These are phyloP conservation scores for Globisporangium carolinianum DNA, from an alignment of 352 stramenopile genomes.

Conservation along the genomic window DNA sequence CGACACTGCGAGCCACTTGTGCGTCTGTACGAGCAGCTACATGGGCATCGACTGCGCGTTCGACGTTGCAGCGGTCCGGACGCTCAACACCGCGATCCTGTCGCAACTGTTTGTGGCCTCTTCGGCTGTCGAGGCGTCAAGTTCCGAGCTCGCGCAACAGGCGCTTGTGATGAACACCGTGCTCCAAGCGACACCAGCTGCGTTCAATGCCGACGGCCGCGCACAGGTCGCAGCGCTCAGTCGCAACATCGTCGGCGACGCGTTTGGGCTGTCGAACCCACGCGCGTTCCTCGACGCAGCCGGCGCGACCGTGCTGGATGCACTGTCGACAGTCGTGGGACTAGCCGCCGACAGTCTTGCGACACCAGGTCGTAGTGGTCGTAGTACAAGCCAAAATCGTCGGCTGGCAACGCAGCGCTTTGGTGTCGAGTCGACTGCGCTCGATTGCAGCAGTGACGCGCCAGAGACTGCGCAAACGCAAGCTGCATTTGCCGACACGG, in stretches of 20 bases:
- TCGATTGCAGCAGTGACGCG: slow-evolving; percentile 5
- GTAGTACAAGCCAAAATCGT: slow-evolving; percentile 7
- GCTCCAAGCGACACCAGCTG: slow-evolving; percentile 24
- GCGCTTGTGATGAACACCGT: slow-evolving; percentile 38
- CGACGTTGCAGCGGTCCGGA: slow-evolving; percentile 22
- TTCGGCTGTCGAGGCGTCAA: slow-evolving; percentile 29
- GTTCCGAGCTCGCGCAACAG: slow-evolving; percentile 42
- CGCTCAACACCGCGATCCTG: slow-evolving; percentile 38
- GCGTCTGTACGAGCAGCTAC: slow-evolving; percentile 28
- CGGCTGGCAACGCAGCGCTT: not conserved
- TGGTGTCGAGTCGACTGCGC: not conserved
- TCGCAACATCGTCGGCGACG: slow-evolving; percentile 33
- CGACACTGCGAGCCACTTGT: slow-evolving; percentile 17
- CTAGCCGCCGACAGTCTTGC: slow-evolving; percentile 12
- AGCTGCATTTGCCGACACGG: slow-evolving; percentile 21
- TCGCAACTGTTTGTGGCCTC: slow-evolving; percentile 22
- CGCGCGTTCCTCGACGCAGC: slow-evolving; percentile 33
- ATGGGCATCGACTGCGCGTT: slow-evolving; percentile 41
- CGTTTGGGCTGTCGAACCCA: slow-evolving; percentile 30
- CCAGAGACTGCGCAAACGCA: slow-evolving; percentile 16
- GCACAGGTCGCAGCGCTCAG: slow-evolving; percentile 32
- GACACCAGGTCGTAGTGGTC: not conserved
- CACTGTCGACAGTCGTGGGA: slow-evolving; percentile 32
- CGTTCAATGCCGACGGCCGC: slow-evolving; percentile 26
- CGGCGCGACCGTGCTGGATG: slow-evolving; percentile 30